Base-by-base conservation (phyloP, 2,329 filamentous ascomycete species). In the Corinectria fuckeliana region DNA sequence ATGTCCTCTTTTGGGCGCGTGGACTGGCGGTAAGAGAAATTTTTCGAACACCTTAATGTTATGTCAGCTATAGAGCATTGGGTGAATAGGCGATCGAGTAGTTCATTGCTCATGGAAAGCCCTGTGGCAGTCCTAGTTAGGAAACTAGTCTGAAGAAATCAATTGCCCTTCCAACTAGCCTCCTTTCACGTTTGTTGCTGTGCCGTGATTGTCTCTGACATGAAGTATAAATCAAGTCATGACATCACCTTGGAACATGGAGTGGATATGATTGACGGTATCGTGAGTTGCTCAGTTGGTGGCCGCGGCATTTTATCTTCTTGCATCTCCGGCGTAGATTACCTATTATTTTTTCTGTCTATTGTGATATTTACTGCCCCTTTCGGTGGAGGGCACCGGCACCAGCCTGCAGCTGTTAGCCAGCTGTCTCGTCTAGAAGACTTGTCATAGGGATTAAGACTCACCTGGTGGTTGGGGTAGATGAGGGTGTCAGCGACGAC, bases 391-490 rank as follows among this genome's bases (percentile, higher is more conserved):
- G 62, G 25, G 66, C 62, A n/a, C 71, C 70, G 9, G 74, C 74
- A 23, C 73, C 73, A 30, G 73, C 74, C 74, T 76, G 18, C 32
- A 0, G 20, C 34, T 38, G 52, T 71, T 50, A 66, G 59, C 13
- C 18, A 3, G 6, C 8, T 2, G 2, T 18, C 7, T 16, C 44
- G 21, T 13, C 10, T 5, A 3, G 14, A 23, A 4, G 2, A 36
- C n/a, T 18, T 11, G 10, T 10, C 16, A 13, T 10, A 16, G 21
- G 5, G 16, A 23, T 18, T 32, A 2, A 50, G 10, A 14, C 71
- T 62, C 65, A 92, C 92, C 85, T 97, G 93, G 74, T 97, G 93
- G 70, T 89, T 95, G 5, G 93, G 93, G 77, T 90, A 97, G 52
- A 97, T 81, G 61, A 97, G 78, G 5, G 91, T 90, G 77, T 97